phyloP scores from a whole-genome alignment of 306 rosid species.

The Lablab purpureus region DNA sequence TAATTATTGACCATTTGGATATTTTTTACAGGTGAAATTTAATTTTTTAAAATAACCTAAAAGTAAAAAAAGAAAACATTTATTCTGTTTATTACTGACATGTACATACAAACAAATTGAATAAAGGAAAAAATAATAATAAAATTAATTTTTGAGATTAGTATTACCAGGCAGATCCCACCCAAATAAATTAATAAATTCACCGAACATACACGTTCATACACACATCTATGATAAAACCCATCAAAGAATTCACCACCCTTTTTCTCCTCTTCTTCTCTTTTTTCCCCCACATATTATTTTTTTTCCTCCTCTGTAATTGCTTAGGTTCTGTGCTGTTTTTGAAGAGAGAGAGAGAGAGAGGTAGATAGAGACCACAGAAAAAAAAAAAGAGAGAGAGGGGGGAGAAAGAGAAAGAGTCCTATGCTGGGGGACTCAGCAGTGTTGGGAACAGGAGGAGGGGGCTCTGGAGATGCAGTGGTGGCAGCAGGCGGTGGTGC shows the following conservation, averaged over 20 bases:
- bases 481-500: conserved; percentile 1
- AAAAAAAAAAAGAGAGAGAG: not conserved
- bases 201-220: conserved; percentile 60
- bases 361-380: conserved; percentile 19
- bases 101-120: not conserved
- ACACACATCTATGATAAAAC: conserved; percentile 56
- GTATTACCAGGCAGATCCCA: conserved; percentile 81
- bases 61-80: not conserved
- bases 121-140: conserved; percentile 15
- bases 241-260: conserved; percentile 80
- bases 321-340: conserved; percentile 51
- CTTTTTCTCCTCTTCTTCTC: conserved; percentile 33
- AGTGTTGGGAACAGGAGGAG: conserved; percentile 57
- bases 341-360: not conserved
- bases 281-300: conserved; percentile 24
- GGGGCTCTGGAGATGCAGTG: conserved; percentile 56
- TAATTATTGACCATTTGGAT: no score
- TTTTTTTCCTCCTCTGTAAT: conserved; percentile 57
- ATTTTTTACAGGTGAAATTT: not conserved
- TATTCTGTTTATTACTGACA: conserved; percentile 20
- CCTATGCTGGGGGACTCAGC: conserved; percentile 89
- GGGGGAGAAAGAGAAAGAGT: conserved; percentile 39
- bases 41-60: not conserved
- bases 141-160: conserved; percentile 60
- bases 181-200: conserved; percentile 74